A percentile compares a stretch with the other conserved stretches of the same genome.
Evolutionary conservation across 306 rosid genomes (phyloP).

Genomic region (Delonix regia): DNA sequence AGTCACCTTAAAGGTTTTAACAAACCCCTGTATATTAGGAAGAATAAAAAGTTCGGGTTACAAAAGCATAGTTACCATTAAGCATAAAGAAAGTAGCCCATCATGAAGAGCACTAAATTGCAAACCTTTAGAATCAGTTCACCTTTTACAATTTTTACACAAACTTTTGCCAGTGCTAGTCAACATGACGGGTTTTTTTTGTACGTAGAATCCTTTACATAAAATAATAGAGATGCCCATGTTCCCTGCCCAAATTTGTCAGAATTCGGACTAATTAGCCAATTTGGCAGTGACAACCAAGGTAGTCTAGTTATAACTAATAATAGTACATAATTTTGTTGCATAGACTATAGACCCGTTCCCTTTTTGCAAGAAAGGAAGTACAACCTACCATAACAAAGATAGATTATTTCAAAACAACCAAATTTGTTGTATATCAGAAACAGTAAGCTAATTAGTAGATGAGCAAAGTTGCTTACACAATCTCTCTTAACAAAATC

Average conservation of each 20-base stretch:
- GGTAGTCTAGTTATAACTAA: background rate
- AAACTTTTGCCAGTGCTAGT: background rate
- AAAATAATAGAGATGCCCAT: background rate
- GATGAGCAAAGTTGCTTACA: background rate
- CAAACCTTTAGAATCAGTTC: background rate
- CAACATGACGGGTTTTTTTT: background rate
- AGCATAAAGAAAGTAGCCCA: background rate
- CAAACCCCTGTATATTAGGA: background rate
- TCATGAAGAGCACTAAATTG: background rate
- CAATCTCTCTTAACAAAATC: background rate
- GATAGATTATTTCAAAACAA: background rate
- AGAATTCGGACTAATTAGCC: background rate
- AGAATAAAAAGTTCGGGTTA: background rate
- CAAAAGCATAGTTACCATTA: background rate
- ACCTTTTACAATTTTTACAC: background rate
- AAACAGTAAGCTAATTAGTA: background rate
- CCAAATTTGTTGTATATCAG: background rate
- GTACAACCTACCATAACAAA: background rate
- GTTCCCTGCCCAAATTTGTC: background rate
- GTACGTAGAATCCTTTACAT: conserved; percentile 7
- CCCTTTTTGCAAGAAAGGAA: background rate
- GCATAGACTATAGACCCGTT: background rate
- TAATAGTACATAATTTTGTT: background rate
- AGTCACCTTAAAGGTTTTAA: background rate
- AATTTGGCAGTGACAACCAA: background rate